Evolutionary conservation across 2,329 filamentous ascomycete species (phyloP).

Genomic region (Leptosphaerulina australis): DNA sequence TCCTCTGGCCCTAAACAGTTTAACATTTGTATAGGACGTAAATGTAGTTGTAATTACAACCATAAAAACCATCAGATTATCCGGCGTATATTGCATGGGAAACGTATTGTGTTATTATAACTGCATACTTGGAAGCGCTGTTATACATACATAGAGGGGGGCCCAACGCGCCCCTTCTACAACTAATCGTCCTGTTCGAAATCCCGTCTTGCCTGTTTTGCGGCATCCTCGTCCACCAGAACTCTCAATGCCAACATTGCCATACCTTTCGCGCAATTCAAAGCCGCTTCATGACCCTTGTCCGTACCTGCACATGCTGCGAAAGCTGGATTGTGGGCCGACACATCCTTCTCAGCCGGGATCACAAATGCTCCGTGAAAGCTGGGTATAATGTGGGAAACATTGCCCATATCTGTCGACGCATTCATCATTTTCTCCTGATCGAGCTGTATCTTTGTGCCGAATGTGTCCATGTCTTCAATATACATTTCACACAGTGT

Average conservation of each 20-base stretch:
- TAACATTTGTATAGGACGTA: too few species aligned
- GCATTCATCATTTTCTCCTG: slow-evolving; percentile 49
- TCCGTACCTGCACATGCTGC: slow-evolving; percentile 52
- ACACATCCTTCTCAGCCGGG: slow-evolving; percentile 45
- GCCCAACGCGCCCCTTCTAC: too few species aligned
- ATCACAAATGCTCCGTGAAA: slow-evolving; percentile 59
- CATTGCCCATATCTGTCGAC: slow-evolving; percentile 27
- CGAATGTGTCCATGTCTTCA: slow-evolving; percentile 52
- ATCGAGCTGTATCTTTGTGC: slow-evolving; percentile 47
- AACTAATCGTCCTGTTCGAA: slow-evolving; percentile 23
- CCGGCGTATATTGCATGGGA: too few species aligned
- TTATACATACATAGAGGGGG: too few species aligned
- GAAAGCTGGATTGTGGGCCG: slow-evolving; percentile 53
- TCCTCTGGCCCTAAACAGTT: too few species aligned
- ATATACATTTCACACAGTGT: slow-evolving; percentile 54
- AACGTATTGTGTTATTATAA: too few species aligned
- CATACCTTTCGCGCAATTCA: slow-evolving; percentile 56
- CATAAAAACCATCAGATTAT: too few species aligned
- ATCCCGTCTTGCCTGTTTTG: slow-evolving; percentile 19
- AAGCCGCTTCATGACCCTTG: slow-evolving; percentile 49
- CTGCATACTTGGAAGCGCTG: too few species aligned
- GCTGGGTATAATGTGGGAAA: slow-evolving; percentile 24
- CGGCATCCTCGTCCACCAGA: slow-evolving; percentile 24
- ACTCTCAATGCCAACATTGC: slow-evolving; percentile 37
- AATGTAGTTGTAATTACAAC: too few species aligned